Conservation (phyloP, 306 rosid genomes). For the Lathyrus sativus region DNA sequence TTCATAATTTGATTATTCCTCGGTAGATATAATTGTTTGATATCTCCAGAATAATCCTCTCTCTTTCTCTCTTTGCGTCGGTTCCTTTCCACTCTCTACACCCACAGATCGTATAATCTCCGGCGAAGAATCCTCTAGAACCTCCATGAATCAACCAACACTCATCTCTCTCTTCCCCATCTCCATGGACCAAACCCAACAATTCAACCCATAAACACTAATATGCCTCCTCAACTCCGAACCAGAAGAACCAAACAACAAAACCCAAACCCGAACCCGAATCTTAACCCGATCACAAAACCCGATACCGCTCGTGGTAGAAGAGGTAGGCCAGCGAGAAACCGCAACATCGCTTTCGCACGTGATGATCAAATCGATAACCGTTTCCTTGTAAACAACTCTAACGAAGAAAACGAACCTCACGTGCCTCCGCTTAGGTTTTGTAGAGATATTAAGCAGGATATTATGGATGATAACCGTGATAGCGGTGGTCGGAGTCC, state of each 20-base stretch:
- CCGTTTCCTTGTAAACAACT: slow-evolving; percentile 2
- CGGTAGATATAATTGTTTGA: too few relatives aligned
- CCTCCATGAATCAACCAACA: slow-evolving; percentile 42
- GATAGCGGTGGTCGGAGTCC: slow-evolving; percentile 71
- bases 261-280: background rate
- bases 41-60: background rate
- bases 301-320: slow-evolving; percentile 23
- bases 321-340: slow-evolving; percentile 30
- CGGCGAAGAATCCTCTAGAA: slow-evolving; percentile 37
- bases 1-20: too few relatives aligned
- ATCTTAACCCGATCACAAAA: slow-evolving; percentile 41
- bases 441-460: slow-evolving; percentile 34
- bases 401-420: slow-evolving; percentile 13
- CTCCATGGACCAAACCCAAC: slow-evolving; percentile 48
- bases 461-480: slow-evolving; percentile 65
- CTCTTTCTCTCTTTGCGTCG: background rate
- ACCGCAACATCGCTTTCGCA: slow-evolving; percentile 1
- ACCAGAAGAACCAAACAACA: slow-evolving; percentile 32
- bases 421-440: slow-evolving; percentile 33
- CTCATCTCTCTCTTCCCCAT: background rate
- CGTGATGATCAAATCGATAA: slow-evolving; percentile 23
- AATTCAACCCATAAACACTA: slow-evolving; percentile 25
- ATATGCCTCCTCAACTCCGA: slow-evolving; percentile 59
- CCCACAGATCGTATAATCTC: slow-evolving; percentile 24
- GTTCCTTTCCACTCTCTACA: background rate